Percentiles rank a stretch among this genome's conserved stretches.
phyloP scores from a whole-genome alignment of 75 land plant species.

The Pinus tabuliformis region DNA sequence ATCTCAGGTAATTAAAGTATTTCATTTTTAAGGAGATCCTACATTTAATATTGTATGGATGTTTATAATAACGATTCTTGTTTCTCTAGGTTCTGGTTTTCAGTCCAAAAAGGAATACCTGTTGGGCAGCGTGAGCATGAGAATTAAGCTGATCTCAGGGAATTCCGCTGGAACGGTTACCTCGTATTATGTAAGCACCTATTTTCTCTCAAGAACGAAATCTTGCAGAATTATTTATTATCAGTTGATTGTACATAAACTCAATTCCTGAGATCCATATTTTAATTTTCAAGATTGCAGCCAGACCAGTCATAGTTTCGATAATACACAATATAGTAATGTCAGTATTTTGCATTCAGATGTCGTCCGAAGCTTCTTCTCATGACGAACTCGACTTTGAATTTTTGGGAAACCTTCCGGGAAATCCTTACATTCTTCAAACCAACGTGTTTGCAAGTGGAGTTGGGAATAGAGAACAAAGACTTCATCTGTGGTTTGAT shows the following conservation, averaged over 20 bases:
- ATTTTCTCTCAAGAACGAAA: no score
- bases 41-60: no score
- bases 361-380: not conserved
- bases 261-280: no score
- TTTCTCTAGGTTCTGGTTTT: slow-evolving; percentile 35
- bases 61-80: not conserved
- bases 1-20: not conserved
- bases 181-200: slow-evolving; percentile 25
- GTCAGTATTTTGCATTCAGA: not conserved
- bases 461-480: slow-evolving; percentile 11
- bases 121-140: slow-evolving; percentile 42
- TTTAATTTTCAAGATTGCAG: not conserved
- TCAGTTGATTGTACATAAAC: not conserved
- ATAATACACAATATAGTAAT: no score
- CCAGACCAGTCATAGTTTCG: not conserved
- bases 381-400: slow-evolving; percentile 17
- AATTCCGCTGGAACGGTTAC: slow-evolving; percentile 61
- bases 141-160: slow-evolving; percentile 30
- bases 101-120: slow-evolving; percentile 15
- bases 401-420: slow-evolving; percentile 9
- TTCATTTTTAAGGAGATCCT: no score
- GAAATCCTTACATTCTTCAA: slow-evolving; percentile 7
- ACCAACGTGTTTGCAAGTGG: slow-evolving; percentile 16
- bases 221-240: not conserved
- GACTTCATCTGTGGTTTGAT: slow-evolving; percentile 14